Evolutionary conservation across 225 moss, liverwort and hornwort genomes (phyloP).

Genomic region (Sphagnum tenellum): DNA sequence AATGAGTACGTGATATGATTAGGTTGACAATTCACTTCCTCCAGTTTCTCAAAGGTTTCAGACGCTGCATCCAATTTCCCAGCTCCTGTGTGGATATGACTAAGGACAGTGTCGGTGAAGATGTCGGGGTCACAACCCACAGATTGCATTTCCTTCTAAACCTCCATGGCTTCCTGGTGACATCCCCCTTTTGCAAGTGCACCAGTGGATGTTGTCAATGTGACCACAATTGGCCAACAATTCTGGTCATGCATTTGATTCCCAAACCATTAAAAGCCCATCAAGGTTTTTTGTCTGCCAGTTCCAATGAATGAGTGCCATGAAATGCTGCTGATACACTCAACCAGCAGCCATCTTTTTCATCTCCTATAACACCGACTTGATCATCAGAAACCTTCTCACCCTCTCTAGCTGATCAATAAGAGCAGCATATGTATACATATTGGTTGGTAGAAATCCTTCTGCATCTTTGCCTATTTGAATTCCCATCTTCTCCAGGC

Average conservation of each 20-base stretch:
- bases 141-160: constrained; percentile 56
- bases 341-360: constrained; percentile 34
- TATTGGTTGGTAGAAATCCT: constrained; percentile 30
- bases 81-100: constrained; percentile 48
- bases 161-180: constrained; percentile 38
- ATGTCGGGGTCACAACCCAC: constrained; percentile 66
- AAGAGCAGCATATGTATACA: constrained; percentile 56
- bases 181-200: constrained; percentile 39
- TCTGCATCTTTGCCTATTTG: constrained; percentile 47
- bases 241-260: constrained; percentile 37
- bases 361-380: constrained; percentile 36
- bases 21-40: constrained; percentile 56
- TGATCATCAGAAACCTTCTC: constrained; percentile 28
- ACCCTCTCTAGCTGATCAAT: constrained; percentile 52
- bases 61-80: constrained; percentile 61
- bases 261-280: constrained; percentile 38
- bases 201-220: constrained; percentile 58
- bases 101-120: constrained; percentile 67
- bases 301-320: constrained; percentile 56
- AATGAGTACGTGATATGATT: constrained; percentile 46
- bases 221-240: constrained; percentile 46
- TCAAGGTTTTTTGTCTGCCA: constrained; percentile 33
- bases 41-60: constrained; percentile 56
- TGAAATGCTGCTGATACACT: constrained; percentile 56
- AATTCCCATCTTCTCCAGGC: constrained; percentile 56